A percentile compares a stretch with the other conserved stretches of the same genome.
These are phyloP conservation scores for Talaromyces atroroseus DNA, from an alignment of 2,329 filamentous ascomycete genomes.

Conservation along the genomic window DNA sequence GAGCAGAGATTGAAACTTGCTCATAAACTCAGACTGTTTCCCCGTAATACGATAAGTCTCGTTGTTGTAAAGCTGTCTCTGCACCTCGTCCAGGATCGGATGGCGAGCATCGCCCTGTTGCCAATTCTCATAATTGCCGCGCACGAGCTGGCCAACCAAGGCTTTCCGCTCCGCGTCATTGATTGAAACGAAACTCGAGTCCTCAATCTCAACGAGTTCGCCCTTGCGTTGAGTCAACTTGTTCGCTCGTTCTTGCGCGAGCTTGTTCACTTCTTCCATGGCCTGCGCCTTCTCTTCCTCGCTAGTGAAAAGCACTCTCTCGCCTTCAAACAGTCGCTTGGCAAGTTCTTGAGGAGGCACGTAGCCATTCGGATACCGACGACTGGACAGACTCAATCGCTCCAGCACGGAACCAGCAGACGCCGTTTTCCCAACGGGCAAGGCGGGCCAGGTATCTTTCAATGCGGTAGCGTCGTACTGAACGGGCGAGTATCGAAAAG, in stretches of 20 bases:
- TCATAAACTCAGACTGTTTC: conserved; percentile 33
- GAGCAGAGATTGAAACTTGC: conserved; percentile 34
- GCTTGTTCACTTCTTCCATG: conserved; percentile 29
- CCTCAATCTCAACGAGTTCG: conserved; percentile 31
- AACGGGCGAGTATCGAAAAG: conserved; percentile 32
- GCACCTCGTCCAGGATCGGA: conserved; percentile 27
- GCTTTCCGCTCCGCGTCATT: conserved; percentile 21
- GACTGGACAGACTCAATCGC: conserved; percentile 31
- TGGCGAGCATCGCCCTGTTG: conserved; percentile 16
- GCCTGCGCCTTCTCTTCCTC: conserved; percentile 34
- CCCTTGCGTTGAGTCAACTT: conserved; percentile 32
- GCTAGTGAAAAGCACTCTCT: conserved; percentile 33
- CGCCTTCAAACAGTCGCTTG: conserved; percentile 30
- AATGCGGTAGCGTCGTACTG: conserved; percentile 27
- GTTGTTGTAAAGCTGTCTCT: conserved; percentile 36
- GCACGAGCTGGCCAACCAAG: conserved; percentile 28
- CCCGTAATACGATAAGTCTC: conserved; percentile 34
- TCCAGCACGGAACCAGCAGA: conserved; percentile 28
- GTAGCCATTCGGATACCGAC: conserved; percentile 31
- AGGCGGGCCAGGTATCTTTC: conserved; percentile 35
- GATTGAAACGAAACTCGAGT: conserved; percentile 24
- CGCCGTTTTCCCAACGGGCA: conserved; percentile 28
- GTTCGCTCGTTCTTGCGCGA: conserved; percentile 30
- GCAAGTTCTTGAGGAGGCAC: conserved; percentile 33
- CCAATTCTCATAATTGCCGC: conserved; percentile 29